These are phyloP conservation scores for Bolboschoenoplectus hybrid DNA, from an alignment of 202 grass and related monocot genomes.

Conservation along the genomic window DNA sequence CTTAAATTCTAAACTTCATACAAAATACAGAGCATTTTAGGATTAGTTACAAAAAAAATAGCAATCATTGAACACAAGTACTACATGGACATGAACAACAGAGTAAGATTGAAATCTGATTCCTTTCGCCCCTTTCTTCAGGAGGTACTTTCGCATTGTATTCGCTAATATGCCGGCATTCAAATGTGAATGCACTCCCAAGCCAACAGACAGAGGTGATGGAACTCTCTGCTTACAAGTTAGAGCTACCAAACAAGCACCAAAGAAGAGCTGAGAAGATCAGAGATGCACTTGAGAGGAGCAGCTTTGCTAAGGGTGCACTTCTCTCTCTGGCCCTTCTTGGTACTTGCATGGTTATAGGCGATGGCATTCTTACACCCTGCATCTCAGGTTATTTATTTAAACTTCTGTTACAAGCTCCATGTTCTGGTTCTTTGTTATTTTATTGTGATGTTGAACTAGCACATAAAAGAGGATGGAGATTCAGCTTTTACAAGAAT, in stretches of 20 bases:
- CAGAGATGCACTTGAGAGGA: constrained; percentile 44
- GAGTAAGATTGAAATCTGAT: not conserved
- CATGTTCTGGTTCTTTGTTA: not conserved
- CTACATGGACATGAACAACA: not conserved
- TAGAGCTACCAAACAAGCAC: constrained; percentile 38
- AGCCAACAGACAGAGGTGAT: constrained; percentile 45
- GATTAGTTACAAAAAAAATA: not conserved
- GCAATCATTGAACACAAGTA: not conserved
- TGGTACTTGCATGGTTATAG: constrained; percentile 57
- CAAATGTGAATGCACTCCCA: constrained; percentile 45
- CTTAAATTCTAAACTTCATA: not conserved
- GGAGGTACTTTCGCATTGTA: constrained; percentile 57
- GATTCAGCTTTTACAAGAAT: not conserved
- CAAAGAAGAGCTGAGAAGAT: constrained; percentile 48
- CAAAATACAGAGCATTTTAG: not conserved
- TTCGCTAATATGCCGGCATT: constrained; percentile 50
- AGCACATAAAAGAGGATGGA: not conserved
- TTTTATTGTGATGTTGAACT: constrained; percentile 8
- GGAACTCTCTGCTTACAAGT: constrained; percentile 48
- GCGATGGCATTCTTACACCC: constrained; percentile 59
- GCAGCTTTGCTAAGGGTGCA: constrained; percentile 37
- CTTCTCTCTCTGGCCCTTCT: constrained; percentile 51
- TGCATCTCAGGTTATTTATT: constrained; percentile 50
- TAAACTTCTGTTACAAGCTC: not conserved
- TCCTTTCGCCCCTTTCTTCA: constrained; percentile 11